Conservation (phyloP, 176 grass and related monocot species). For the Themeda triandra region DNA sequence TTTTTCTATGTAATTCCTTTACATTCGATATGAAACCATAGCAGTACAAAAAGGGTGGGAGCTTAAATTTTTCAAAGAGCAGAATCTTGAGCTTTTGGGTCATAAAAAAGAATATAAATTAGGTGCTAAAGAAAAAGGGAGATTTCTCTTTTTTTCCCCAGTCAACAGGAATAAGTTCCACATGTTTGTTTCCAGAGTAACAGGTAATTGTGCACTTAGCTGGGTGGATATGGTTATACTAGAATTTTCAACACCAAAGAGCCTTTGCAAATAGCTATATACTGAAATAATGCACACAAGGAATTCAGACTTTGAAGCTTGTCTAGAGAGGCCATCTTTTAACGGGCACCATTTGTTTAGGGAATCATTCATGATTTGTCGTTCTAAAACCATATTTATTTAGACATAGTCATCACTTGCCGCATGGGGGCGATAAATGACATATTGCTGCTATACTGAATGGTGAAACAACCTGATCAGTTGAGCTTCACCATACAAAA, state of each 20-base stretch:
- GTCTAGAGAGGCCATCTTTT: background rate
- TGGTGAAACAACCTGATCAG: too few relatives aligned
- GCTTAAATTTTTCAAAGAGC: background rate
- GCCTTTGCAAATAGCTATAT: background rate
- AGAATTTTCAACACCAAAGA: constrained; percentile 3
- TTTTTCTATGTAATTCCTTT: background rate
- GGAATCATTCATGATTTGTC: background rate
- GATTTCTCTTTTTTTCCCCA: background rate
- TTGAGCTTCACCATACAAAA: background rate
- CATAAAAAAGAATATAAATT: background rate
- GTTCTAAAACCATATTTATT: background rate
- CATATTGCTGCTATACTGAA: background rate
- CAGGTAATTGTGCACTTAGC: background rate
- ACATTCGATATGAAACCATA: background rate
- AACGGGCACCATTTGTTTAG: background rate
- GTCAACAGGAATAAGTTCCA: background rate
- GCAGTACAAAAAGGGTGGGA: background rate
- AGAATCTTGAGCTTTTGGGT: background rate
- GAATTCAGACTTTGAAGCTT: background rate
- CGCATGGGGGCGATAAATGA: background rate
- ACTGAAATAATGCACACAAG: background rate
- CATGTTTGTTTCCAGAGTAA: background rate
- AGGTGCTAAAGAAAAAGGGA: background rate
- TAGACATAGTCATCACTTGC: background rate
- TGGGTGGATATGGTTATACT: background rate